These are phyloP conservation scores for Tetrapisispora pingtungensis DNA, from an alignment of 805 yeast species.

Conservation along the genomic window DNA sequence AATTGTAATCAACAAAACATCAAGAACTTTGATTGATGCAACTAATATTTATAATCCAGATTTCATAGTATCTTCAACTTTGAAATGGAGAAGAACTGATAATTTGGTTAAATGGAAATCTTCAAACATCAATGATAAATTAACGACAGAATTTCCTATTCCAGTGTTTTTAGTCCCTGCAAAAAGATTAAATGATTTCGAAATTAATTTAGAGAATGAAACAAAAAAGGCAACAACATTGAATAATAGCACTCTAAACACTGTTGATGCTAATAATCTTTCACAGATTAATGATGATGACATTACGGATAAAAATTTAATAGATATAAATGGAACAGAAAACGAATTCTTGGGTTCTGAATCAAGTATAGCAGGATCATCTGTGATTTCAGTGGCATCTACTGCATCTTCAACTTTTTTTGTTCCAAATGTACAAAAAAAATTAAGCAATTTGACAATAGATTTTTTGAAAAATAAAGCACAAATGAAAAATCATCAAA, in stretches of 20 bases:
- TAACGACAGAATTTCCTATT: slow-evolving; percentile 20
- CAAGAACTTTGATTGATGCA: slow-evolving; percentile 20
- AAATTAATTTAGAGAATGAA: slow-evolving; percentile 11
- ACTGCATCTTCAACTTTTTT: not conserved
- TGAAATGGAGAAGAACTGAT: slow-evolving; percentile 18
- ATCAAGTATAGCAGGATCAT: not conserved
- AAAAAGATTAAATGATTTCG: slow-evolving; percentile 21
- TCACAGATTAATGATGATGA: not conserved
- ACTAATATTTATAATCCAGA: slow-evolving; percentile 28
- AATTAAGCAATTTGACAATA: not conserved
- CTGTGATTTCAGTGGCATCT: not conserved
- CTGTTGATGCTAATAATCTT: no score
- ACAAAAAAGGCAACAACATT: not conserved
- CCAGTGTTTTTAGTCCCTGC: slow-evolving; percentile 26
- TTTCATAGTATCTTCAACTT: slow-evolving; percentile 19
- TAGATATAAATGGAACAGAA: no score
- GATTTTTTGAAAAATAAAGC: not conserved
- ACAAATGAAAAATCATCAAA: not conserved
- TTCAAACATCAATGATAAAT: slow-evolving; percentile 15
- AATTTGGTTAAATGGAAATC: slow-evolving; percentile 21
- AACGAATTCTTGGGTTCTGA: not conserved
- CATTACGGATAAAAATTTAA: no score
- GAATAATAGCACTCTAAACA: not conserved
- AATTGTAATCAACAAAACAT: slow-evolving; percentile 23
- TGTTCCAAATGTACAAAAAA: not conserved